phyloP scores from a whole-genome alignment of 1,284 basidiomycete species.

The Pseudozyma thailandica region DNA sequence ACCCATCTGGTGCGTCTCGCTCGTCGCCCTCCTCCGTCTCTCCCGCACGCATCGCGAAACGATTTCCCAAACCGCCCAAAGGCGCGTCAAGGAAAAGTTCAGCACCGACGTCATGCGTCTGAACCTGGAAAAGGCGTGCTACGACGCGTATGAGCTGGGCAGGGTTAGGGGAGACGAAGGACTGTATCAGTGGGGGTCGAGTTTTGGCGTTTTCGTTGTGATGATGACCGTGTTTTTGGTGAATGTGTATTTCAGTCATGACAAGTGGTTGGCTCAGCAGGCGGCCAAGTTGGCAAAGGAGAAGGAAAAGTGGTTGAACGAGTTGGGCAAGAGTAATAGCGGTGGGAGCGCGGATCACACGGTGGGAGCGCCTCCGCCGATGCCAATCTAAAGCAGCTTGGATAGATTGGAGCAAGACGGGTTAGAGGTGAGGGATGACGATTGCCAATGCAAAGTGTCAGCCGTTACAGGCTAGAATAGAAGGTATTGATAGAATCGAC shows the following conservation, averaged over 20 bases:
- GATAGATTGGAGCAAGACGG: no score
- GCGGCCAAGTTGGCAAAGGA: slow-evolving; percentile 34
- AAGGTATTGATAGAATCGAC: no score
- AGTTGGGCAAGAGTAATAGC: slow-evolving; percentile 1
- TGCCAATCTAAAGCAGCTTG: no score
- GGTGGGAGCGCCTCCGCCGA: no score
- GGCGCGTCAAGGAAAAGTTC: slow-evolving; percentile 38
- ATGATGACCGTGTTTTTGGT: slow-evolving; percentile 43
- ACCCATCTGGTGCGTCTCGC: slow-evolving; percentile 48
- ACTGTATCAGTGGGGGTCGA: slow-evolving; percentile 49
- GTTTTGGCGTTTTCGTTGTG: slow-evolving; percentile 32
- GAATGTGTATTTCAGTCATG: slow-evolving; percentile 45
- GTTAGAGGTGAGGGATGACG: no score
- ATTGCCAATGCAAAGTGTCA: no score
- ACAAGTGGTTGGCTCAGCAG: slow-evolving; percentile 38
- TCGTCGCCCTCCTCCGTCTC: slow-evolving; percentile 37
- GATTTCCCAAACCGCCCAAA: slow-evolving; percentile 21
- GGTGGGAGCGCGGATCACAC: no score
- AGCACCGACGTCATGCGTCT: slow-evolving; percentile 43
- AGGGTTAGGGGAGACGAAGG: slow-evolving; percentile 49
- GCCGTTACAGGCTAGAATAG: no score
- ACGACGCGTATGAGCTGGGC: slow-evolving; percentile 44
- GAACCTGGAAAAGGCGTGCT: slow-evolving; percentile 43
- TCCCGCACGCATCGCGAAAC: slow-evolving; percentile 3
- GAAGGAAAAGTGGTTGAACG: slow-evolving; percentile 39